These are phyloP conservation scores for Stemphylium beticola DNA, from an alignment of 2,329 filamentous ascomycete genomes.

Conservation along the genomic window DNA sequence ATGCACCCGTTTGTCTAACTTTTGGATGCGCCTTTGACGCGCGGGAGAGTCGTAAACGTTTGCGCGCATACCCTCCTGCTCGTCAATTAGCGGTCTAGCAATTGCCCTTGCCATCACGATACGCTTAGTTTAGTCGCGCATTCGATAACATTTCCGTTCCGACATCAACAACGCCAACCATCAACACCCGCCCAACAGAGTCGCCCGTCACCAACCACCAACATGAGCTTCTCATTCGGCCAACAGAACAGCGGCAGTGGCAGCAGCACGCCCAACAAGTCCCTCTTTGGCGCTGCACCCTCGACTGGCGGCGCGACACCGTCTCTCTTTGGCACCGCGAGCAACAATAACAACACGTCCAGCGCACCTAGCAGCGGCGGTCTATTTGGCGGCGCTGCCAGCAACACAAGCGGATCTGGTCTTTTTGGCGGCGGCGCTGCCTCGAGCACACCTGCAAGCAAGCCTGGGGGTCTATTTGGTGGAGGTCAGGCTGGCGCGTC, in stretches of 20 bases:
- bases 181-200: slow-evolving; percentile 28
- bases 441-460: slow-evolving; percentile 37
- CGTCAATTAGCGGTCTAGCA: slow-evolving; percentile 4
- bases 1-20: slow-evolving; percentile 35
- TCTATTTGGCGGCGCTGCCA: slow-evolving; percentile 23
- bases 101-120: neutral
- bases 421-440: slow-evolving; percentile 35
- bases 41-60: slow-evolving; percentile 22
- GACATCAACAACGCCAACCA: slow-evolving; percentile 1
- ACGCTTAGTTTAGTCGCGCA: slow-evolving; percentile 3
- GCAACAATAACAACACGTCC: slow-evolving; percentile 17
- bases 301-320: slow-evolving; percentile 32
- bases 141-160: neutral
- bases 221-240: slow-evolving; percentile 43
- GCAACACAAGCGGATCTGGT: slow-evolving; percentile 18
- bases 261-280: slow-evolving; percentile 36
- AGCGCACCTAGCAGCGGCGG: slow-evolving; percentile 26
- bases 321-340: slow-evolving; percentile 36
- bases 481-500: slow-evolving; percentile 31
- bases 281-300: slow-evolving; percentile 37
- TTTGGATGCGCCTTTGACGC: slow-evolving; percentile 35
- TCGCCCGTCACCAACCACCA: slow-evolving; percentile 16
- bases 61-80: slow-evolving; percentile 13
- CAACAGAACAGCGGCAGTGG: slow-evolving; percentile 17
- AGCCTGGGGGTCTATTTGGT: slow-evolving; percentile 39